phyloP scores from a whole-genome alignment of 495 filamentous ascomycete genomes.

The Aspergillus kassunensis region DNA sequence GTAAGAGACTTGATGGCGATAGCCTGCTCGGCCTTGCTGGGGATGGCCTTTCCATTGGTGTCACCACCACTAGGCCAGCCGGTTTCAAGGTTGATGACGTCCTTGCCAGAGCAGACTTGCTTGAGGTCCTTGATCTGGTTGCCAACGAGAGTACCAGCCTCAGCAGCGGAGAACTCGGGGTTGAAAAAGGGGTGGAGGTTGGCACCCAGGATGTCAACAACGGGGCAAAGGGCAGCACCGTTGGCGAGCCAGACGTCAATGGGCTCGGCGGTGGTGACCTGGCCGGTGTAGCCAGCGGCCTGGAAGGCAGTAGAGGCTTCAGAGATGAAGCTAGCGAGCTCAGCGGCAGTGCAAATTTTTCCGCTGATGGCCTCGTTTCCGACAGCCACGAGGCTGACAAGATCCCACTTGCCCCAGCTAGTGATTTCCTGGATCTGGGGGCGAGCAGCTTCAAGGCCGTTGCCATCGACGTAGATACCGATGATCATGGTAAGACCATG shows the following conservation, averaged over 20 bases:
- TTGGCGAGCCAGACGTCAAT: slow-evolving; percentile 63
- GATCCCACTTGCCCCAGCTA: slow-evolving; percentile 67
- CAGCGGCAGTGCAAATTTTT: slow-evolving; percentile 53
- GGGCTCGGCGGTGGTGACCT: slow-evolving; percentile 82
- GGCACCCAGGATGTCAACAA: slow-evolving; percentile 71
- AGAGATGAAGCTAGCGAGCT: slow-evolving; percentile 67
- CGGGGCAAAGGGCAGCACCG: slow-evolving; percentile 57
- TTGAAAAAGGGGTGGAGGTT: slow-evolving; percentile 98
- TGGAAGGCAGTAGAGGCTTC: slow-evolving; percentile 44
- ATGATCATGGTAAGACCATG: slow-evolving; percentile 73
- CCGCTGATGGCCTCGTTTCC: slow-evolving; percentile 88
- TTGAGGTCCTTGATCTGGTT: slow-evolving; percentile 63
- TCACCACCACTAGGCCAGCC: slow-evolving; percentile 78
- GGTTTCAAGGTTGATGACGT: slow-evolving; percentile 76
- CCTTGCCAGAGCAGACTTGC: slow-evolving; percentile 59
- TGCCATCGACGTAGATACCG: slow-evolving; percentile 76
- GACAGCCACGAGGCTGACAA: slow-evolving; percentile 75
- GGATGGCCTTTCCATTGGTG: slow-evolving; percentile 66
- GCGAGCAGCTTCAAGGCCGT: slow-evolving; percentile 50
- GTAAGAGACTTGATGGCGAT: slow-evolving; percentile 66
- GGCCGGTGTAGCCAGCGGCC: slow-evolving; percentile 65
- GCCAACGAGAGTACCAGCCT: slow-evolving; percentile 71
- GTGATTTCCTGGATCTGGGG: slow-evolving; percentile 70
- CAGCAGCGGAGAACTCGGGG: slow-evolving; percentile 49
- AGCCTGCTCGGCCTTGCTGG: slow-evolving; percentile 62